A percentile compares a stretch with the other conserved stretches of the same genome.
Evolutionary conservation across 345 rosid genomes (phyloP).

Genomic region (Dovyalis caffra): DNA sequence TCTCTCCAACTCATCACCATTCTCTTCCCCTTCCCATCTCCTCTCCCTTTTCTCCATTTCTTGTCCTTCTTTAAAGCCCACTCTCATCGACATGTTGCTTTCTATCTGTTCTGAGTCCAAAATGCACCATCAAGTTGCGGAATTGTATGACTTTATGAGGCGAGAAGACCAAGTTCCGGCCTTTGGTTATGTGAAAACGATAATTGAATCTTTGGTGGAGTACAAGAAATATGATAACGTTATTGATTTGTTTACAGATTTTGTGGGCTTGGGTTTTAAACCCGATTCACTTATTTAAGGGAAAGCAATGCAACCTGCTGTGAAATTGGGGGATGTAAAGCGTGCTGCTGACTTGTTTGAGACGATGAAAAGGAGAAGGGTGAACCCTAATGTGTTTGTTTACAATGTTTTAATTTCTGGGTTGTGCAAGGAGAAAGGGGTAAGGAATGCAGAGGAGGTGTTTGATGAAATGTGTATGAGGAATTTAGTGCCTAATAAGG

Average conservation of each 20-base stretch:
- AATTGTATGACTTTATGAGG: constrained; percentile 41
- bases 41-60: constrained; percentile 43
- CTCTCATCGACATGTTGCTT: constrained; percentile 45
- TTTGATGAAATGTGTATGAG: constrained; percentile 59
- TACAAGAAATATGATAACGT: constrained; percentile 37
- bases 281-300: constrained; percentile 57
- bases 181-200: constrained; percentile 35
- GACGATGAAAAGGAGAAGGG: constrained; percentile 48
- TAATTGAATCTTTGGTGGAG: constrained; percentile 44
- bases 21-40: constrained; percentile 49
- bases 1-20: constrained; percentile 32
- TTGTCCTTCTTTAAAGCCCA: constrained; percentile 40
- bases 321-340: constrained; percentile 51
- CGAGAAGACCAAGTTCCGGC: constrained; percentile 50
- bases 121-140: constrained; percentile 45
- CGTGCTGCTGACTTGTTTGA: constrained; percentile 52
- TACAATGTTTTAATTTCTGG: constrained; percentile 66
- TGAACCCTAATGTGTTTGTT: constrained; percentile 48
- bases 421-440: constrained; percentile 51
- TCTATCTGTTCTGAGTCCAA: constrained; percentile 43
- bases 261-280: constrained; percentile 41
- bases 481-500: constrained; percentile 37
- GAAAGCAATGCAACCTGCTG: constrained; percentile 75
- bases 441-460: constrained; percentile 58
- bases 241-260: constrained; percentile 49